Evolutionary conservation across 2,329 filamentous ascomycete species (phyloP).

Genomic region (Paraconiothyrium sp.): DNA sequence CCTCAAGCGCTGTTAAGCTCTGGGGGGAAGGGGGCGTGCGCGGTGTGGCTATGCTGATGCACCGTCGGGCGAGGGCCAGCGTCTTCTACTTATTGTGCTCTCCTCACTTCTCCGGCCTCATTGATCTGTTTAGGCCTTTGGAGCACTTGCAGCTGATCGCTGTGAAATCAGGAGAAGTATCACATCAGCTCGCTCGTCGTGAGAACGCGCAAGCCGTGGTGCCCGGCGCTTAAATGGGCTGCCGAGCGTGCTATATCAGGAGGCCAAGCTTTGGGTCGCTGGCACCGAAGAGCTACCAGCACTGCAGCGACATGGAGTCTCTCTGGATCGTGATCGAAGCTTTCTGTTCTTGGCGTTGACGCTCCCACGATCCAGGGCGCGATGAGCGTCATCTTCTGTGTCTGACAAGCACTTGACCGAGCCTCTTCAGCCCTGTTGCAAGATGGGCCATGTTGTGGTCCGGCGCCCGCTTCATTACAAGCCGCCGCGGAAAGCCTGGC

Average conservation of each 20-base stretch:
- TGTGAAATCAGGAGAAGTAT: slow-evolving; percentile 16
- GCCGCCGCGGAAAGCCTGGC: slow-evolving; percentile 12
- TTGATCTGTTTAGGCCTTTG: not conserved
- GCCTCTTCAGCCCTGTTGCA: slow-evolving; percentile 22
- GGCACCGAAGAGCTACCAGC: not conserved
- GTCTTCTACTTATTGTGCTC: slow-evolving; percentile 22
- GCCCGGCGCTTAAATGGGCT: slow-evolving; percentile 39
- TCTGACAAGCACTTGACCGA: slow-evolving; percentile 13
- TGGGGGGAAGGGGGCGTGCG: slow-evolving; percentile 32
- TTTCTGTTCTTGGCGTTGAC: not conserved
- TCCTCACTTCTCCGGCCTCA: not conserved
- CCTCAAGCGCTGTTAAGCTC: slow-evolving; percentile 34
- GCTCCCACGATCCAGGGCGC: not conserved
- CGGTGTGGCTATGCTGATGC: slow-evolving; percentile 36
- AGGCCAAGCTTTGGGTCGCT: slow-evolving; percentile 32
- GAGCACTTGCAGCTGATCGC: slow-evolving; percentile 16
- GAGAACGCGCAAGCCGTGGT: slow-evolving; percentile 29
- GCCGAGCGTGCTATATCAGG: slow-evolving; percentile 40
- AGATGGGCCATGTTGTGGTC: slow-evolving; percentile 12
- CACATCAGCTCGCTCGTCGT: slow-evolving; percentile 18
- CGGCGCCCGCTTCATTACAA: slow-evolving; percentile 19
- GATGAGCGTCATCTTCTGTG: not conserved
- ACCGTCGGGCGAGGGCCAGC: slow-evolving; percentile 15
- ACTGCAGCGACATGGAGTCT: slow-evolving; percentile 1
- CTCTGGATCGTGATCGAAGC: not conserved